Evolutionary conservation across 371 early-diverging fungal species (phyloP), one percentile per base, ranked within the genome.

Genomic region (Mucor saturninus): DNA sequence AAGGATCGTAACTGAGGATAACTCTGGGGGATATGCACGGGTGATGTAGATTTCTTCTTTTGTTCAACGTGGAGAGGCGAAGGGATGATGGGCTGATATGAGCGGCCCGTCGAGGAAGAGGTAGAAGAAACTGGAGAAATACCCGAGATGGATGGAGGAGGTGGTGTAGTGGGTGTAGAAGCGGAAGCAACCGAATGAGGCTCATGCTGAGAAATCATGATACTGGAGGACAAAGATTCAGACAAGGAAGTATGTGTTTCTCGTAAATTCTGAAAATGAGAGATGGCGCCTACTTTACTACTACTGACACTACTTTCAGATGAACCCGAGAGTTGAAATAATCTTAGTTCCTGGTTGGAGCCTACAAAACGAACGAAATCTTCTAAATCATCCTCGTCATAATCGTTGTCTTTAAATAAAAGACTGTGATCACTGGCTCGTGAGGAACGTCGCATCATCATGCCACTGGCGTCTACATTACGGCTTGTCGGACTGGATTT

Each of bases 351-450:
- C 49, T 83, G 81, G 21, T 74, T 79, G 5, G 76, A 62, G 21
- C 84, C 83, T 5, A 89, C 78, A 68, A 86, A 76, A n/a, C 76
- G 77, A 15, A 88, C 81, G 70, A 90, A 90, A 13, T 83, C 87
- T 54, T 79, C 83, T 5, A 90, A 71, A 37, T 86, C 62, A 7
- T 83, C 80, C 21, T 61, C 46, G 46, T 67, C 45, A 40, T 61
- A 39, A 37, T 55, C 45, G 32, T 64, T 61, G 10, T 64, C 26
- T 53, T 66, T 46, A 30, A 64, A 49, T 9, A 21, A 21, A 21
- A 65, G 59, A 21, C 74, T 73, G 13, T 68, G 66, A 39, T 73
- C 77, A 42, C 77, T 76, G 5, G 71, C 54, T n/a, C 72, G 61
- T 54, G 73, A 73, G 42, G 62, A 55, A 30, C 72, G 59, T 46